Percentiles rank a stretch among this genome's conserved stretches.
Evolutionary conservation across 2,329 filamentous ascomycete species (phyloP).

Genomic region (Dothidotthia symphoricarpi): DNA sequence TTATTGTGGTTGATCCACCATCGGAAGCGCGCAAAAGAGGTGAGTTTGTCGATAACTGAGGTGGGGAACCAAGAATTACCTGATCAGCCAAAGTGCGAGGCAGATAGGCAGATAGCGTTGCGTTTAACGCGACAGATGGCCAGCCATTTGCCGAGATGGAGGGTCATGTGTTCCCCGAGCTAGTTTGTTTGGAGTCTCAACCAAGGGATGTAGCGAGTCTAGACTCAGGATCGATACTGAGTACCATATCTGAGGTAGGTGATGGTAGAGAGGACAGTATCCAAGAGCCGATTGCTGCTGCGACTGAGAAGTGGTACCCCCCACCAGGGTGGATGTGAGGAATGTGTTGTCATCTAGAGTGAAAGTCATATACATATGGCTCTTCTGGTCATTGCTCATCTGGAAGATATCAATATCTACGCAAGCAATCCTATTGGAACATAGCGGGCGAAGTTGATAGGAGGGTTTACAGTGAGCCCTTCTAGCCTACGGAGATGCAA

Average conservation of each 20-base stretch:
- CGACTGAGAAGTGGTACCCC: too few relatives aligned
- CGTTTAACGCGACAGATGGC: constrained; percentile 8
- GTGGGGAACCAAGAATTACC: not conserved
- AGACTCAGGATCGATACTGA: not conserved
- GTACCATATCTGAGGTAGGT: constrained; percentile 1
- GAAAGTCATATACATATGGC: too few relatives aligned
- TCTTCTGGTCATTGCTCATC: too few relatives aligned
- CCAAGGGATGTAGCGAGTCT: not conserved
- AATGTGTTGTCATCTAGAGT: too few relatives aligned
- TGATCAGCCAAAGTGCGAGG: constrained; percentile 5
- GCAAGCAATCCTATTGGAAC: too few relatives aligned
- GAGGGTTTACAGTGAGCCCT: too few relatives aligned
- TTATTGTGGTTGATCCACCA: not conserved
- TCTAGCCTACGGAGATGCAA: too few relatives aligned
- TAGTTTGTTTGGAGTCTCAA: constrained; percentile 1
- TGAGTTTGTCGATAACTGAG: not conserved
- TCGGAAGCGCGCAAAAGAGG: not conserved
- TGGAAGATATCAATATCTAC: too few relatives aligned
- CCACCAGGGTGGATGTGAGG: too few relatives aligned
- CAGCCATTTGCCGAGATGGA: constrained; percentile 9
- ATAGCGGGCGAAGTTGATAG: too few relatives aligned
- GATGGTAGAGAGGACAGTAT: not conserved
- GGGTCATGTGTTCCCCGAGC: constrained; percentile 4
- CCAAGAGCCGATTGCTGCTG: too few relatives aligned
- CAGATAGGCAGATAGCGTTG: constrained; percentile 8